A percentile compares a stretch with the other conserved stretches of the same genome.
These are phyloP conservation scores for Metarhizium humberi DNA, from an alignment of 2,329 filamentous ascomycete genomes.

Conservation along the genomic window DNA sequence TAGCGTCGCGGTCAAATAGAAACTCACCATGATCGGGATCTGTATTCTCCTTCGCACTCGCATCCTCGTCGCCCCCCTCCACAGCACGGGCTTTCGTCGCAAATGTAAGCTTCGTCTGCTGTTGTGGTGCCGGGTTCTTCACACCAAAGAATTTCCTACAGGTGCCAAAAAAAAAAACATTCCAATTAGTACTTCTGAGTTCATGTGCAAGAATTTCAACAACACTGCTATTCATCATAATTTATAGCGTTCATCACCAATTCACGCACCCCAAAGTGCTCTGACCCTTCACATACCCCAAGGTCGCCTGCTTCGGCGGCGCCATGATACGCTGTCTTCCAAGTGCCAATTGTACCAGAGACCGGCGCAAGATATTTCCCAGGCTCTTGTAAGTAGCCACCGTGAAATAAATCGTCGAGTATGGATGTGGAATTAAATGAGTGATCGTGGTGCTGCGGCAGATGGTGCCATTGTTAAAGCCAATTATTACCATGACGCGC, in stretches of 20 bases:
- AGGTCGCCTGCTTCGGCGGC: slow-evolving; percentile 65
- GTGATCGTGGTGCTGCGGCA: neutral
- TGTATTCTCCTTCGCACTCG: slow-evolving; percentile 27
- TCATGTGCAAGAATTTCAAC: neutral
- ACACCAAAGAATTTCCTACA: slow-evolving; percentile 76
- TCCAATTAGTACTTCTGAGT: slow-evolving; percentile 2
- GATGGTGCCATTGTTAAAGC: slow-evolving; percentile 7
- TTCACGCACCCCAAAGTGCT: slow-evolving; percentile 60
- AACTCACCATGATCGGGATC: slow-evolving; percentile 28
- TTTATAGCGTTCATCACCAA: neutral
- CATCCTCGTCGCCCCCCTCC: slow-evolving; percentile 17
- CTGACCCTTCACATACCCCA: slow-evolving; percentile 81
- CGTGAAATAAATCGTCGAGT: neutral
- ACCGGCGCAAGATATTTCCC: slow-evolving; percentile 4
- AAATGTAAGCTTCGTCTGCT: slow-evolving; percentile 75
- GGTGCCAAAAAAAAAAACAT: neutral
- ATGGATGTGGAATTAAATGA: neutral
- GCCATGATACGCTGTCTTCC: slow-evolving; percentile 26
- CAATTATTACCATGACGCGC: slow-evolving; percentile 22
- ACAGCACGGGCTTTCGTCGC: slow-evolving; percentile 42
- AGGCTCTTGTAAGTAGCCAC: slow-evolving; percentile 8
- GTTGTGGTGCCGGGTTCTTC: slow-evolving; percentile 45
- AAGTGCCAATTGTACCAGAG: slow-evolving; percentile 3
- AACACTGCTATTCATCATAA: slow-evolving; percentile 1
- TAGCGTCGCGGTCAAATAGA: neutral